phyloP scores from a whole-genome alignment of 495 filamentous ascomycete genomes.

The Chaetomium tenue region DNA sequence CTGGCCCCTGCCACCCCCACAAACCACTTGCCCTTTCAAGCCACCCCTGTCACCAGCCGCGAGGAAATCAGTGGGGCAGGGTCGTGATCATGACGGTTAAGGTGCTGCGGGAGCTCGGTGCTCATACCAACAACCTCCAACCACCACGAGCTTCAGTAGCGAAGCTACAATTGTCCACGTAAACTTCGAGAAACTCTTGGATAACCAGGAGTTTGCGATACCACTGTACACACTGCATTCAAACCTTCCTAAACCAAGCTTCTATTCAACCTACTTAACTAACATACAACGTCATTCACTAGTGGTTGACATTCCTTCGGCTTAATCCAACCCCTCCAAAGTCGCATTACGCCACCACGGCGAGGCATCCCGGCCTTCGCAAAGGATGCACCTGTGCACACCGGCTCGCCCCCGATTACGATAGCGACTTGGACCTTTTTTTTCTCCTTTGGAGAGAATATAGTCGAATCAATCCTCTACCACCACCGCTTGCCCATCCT shows the following conservation, averaged over 20 bases:
- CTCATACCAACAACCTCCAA: neutral
- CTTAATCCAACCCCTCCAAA: neutral
- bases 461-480: neutral
- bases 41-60: neutral
- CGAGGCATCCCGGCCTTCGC: no score
- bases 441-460: neutral
- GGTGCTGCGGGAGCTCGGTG: no score
- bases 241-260: neutral
- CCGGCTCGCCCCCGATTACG: neutral
- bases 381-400: neutral
- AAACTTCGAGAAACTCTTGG: neutral
- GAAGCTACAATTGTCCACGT: neutral
- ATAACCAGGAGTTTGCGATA: no score
- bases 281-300: neutral
- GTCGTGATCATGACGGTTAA: no score
- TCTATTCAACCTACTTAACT: no score
- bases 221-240: no score
- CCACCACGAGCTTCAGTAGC: neutral
- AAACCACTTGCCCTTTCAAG: constrained; percentile 2
- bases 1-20: neutral
- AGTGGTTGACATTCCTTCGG: no score
- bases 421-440: neutral
- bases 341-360: neutral
- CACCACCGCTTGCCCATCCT: neutral
- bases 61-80: no score